Evolutionary conservation across 345 rosid species (phyloP).

Genomic region (Trapa incisa): DNA sequence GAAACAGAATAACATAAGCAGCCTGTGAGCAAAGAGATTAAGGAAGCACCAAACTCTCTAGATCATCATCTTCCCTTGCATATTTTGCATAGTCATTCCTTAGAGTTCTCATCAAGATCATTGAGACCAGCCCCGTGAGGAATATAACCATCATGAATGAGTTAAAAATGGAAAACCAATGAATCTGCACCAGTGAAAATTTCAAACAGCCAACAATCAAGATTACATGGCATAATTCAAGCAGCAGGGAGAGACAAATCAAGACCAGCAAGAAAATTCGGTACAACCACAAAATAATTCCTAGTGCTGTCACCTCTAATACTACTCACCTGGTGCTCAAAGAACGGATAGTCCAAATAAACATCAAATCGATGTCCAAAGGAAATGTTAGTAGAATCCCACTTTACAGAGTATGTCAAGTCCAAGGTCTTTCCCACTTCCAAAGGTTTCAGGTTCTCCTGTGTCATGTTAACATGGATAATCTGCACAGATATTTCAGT

Average conservation of each 20-base stretch:
- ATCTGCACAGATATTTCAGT: constrained; percentile 30
- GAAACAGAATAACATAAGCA: constrained; percentile 9
- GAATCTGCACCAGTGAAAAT: constrained; percentile 41
- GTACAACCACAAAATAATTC: not conserved
- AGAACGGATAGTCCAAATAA: constrained; percentile 84
- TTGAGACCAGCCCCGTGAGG: constrained; percentile 91
- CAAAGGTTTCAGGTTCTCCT: constrained; percentile 60
- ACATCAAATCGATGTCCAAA: constrained; percentile 90
- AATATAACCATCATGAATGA: constrained; percentile 98
- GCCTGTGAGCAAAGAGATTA: constrained; percentile 8
- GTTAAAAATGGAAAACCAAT: constrained; percentile 94
- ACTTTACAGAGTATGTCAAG: constrained; percentile 75
- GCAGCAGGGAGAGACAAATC: not conserved
- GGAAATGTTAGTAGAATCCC: constrained; percentile 51
- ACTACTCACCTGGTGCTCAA: constrained; percentile 75
- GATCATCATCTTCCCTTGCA: constrained; percentile 93
- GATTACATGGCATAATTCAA: not conserved
- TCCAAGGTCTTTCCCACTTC: constrained; percentile 54
- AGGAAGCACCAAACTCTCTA: constrained; percentile 72
- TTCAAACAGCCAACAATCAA: not conserved
- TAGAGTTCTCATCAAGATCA: constrained; percentile 93
- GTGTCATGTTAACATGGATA: constrained; percentile 81
- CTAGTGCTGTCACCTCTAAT: not conserved
- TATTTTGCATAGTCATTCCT: constrained; percentile 93
- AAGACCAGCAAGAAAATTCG: not conserved